Base-by-base conservation (phyloP, 163 green algal species). In the Chloroidium sp. region DNA sequence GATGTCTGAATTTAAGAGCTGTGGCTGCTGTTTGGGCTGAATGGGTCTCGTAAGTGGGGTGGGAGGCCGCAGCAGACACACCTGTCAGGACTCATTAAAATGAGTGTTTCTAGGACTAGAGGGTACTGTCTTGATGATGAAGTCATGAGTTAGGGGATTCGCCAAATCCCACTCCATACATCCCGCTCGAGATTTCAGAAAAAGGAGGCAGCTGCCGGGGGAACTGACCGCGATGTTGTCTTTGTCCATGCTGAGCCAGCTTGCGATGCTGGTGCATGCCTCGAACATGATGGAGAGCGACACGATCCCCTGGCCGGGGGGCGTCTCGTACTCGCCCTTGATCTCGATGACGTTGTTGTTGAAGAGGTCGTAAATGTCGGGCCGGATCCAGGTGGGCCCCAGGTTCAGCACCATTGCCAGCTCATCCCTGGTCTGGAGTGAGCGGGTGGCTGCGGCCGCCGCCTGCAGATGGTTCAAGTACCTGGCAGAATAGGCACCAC, bases 301-400 rank as follows among this genome's bases (percentile, higher is more conserved):
- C 61, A 76, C 86, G 62, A 93, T 84, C 0, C 86, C 90, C 75
- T 93, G 75, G 0, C 90, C 87, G 8, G 87, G 74, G 13, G 88
- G 88, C 4, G 72, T 76, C 81, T 93, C 89, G 87, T 89, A 93
- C 74, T 87, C 79, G 59, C 84, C 83, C 75, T 84, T 84, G 62
- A 85, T 85, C 78, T 87, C 84, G 10, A 87, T 84, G 58, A 85
- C 83, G 74, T 85, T 85, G 77, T 86, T 82, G 60, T 78, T 80
- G 75, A 89, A 87, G 61, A 86, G 77, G 36, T 72, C 59, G 78
- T 89, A 89, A 3, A 81, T 83, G 2, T 87, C 83, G 2, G 57
- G 8, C 58, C 79, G 81, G 0, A 79, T 64, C 85, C 84, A 88
- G 0, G 76, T 80, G 2, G 87, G 87, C 1, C 85, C 83, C 69